Percentiles rank a stretch among this genome's conserved stretches.
These are phyloP conservation scores for Phytophthora tentaculata DNA, from an alignment of 352 stramenopile genomes.

Conservation along the genomic window DNA sequence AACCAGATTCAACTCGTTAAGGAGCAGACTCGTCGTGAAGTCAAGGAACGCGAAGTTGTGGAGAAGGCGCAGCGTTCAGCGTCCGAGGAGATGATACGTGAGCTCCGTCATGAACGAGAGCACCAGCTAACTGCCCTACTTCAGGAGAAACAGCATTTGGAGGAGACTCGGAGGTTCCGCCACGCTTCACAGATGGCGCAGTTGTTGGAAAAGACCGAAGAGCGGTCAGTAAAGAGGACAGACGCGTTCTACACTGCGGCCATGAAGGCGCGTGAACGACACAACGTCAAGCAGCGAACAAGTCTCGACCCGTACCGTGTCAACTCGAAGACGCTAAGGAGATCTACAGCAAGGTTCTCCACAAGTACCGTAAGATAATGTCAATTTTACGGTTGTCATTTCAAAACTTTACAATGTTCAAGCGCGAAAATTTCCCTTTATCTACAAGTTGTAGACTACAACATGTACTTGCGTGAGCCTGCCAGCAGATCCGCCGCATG, in stretches of 20 bases:
- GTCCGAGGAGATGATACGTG: conserved; percentile 71
- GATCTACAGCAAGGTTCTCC: conserved; percentile 23
- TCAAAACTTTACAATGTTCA: conserved; percentile 19
- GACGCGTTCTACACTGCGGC: conserved; percentile 75
- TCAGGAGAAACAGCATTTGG: conserved; percentile 66
- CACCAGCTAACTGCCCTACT: conserved; percentile 57
- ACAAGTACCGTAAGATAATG: conserved; percentile 32
- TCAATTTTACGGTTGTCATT: conserved; percentile 27
- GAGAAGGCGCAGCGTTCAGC: conserved; percentile 74
- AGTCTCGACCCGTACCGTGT: conserved; percentile 24
- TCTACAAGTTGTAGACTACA: too few relatives aligned
- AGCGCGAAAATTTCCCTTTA: conserved; percentile 8
- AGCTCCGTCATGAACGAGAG: conserved; percentile 68
- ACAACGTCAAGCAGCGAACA: conserved; percentile 17
- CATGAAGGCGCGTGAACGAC: conserved; percentile 62
- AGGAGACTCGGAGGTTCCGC: conserved; percentile 64
- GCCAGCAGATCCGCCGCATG: conserved; percentile 73
- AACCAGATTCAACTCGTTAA: conserved; percentile 75
- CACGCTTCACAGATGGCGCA: conserved; percentile 48
- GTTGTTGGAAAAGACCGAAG: conserved; percentile 46
- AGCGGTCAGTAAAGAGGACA: conserved; percentile 37
- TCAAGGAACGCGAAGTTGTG: conserved; percentile 63
- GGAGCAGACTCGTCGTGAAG: conserved; percentile 64
- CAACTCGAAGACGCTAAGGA: conserved; percentile 4
- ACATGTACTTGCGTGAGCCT: conserved; percentile 60